Base-by-base conservation (phyloP, 2,329 filamentous ascomycete species). In the Penicillium sp. region DNA sequence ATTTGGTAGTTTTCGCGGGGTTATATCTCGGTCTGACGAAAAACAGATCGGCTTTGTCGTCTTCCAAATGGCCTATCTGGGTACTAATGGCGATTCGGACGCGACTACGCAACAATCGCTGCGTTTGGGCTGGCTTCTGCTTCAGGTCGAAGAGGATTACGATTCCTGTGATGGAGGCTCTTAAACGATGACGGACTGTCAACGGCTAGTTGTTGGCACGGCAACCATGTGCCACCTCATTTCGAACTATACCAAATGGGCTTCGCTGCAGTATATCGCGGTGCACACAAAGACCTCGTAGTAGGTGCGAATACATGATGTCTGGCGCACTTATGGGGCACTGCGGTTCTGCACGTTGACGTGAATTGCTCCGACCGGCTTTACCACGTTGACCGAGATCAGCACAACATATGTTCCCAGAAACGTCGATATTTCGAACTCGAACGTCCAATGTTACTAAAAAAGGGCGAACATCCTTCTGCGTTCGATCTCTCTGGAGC, bases 1-100 rank as follows among this genome's bases (percentile, higher is more conserved):
- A 68, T 68, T 16, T 42, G 62, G 33, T 16, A 29, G 12, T 39
- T 21, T 33, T 26, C 26, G 45, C 21, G 16, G 26, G 15, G 24
- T 38, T 44, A 28, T 10, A 2, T 15, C 28, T 47, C 28, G 26
- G 4, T 18, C 28, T 33, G 34, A 21, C 9, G 36, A 16, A 6
- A 21, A 6, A 12, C 3, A 21, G 9, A 39, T 21, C 16, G 16
- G 31, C 12, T 13, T 21, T 39, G 18, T 43, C 28, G 33, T 13
- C 7, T 16, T n/a, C 13, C 8, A 12, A 24, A 26, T 29, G 38
- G 45, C 18, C 16, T 24, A 26, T 50, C 21, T 16, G 3, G n/a
- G 23, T 29, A 33, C 26, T 21, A 7, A 21, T 26, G 21, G 9
- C 18, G n/a, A 34, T 21, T 36, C 3, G 9, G 16, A 9, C 6